Percentiles rank a stretch among this genome's conserved stretches.
Evolutionary conservation across 2,329 filamentous ascomycete genomes (phyloP).

Genomic region (Ustulina deusta): DNA sequence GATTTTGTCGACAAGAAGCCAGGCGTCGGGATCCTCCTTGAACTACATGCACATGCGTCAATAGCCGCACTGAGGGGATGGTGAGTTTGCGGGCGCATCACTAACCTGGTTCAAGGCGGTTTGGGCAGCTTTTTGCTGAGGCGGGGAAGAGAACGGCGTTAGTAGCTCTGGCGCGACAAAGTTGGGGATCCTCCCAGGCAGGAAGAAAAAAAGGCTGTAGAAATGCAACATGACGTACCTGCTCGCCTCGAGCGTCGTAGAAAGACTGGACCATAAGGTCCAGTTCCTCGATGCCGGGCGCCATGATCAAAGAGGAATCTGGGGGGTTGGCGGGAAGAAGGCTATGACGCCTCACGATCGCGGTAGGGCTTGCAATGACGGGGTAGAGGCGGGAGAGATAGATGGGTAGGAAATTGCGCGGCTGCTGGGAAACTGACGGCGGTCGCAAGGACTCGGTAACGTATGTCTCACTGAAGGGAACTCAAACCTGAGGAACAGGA

Average conservation of each 20-base stretch:
- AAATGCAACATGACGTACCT: slow-evolving; percentile 67
- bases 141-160: slow-evolving; percentile 49
- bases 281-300: slow-evolving; percentile 88
- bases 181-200: slow-evolving; percentile 7
- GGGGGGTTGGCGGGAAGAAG: slow-evolving; percentile 42
- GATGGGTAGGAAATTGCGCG: slow-evolving; percentile 12
- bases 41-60: slow-evolving; percentile 70
- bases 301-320: slow-evolving; percentile 60
- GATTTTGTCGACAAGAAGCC: slow-evolving; percentile 97
- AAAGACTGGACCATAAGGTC: slow-evolving; percentile 96
- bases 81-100: slow-evolving; percentile 41
- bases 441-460: slow-evolving; percentile 6
- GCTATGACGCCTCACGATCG: slow-evolving; percentile 47
- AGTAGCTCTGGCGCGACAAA: slow-evolving; percentile 34
- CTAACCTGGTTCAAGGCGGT: slow-evolving; percentile 90
- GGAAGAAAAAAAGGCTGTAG: not conserved
- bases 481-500: slow-evolving; percentile 7
- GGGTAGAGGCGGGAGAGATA: slow-evolving; percentile 19
- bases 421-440: slow-evolving; percentile 15
- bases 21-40: slow-evolving; percentile 98
- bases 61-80: slow-evolving; percentile 36
- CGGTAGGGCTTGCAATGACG: slow-evolving; percentile 42
- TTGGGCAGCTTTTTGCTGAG: slow-evolving; percentile 95
- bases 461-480: slow-evolving; percentile 5
- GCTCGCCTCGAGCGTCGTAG: slow-evolving; percentile 94